Percentiles rank a stretch among this genome's conserved stretches.
Evolutionary conservation across 2,329 filamentous ascomycete genomes (phyloP).

Genomic region (Trichophyton verrucosum): DNA sequence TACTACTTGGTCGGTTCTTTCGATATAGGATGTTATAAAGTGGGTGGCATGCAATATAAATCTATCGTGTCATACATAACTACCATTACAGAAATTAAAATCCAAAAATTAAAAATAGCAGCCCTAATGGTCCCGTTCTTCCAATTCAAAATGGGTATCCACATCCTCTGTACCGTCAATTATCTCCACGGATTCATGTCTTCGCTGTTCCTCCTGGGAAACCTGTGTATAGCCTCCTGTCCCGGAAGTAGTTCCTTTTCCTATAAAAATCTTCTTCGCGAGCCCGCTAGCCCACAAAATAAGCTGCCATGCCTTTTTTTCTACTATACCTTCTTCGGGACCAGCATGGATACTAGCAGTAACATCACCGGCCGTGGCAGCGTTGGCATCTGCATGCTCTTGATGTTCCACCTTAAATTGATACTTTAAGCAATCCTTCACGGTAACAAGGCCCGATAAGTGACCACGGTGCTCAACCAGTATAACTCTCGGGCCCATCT

Average conservation of each 20-base stretch:
- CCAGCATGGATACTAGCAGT: slow-evolving; percentile 13
- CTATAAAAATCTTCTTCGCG: slow-evolving; percentile 6
- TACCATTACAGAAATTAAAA: neutral
- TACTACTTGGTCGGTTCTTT: neutral
- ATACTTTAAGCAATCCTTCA: slow-evolving; percentile 94
- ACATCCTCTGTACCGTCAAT: slow-evolving; percentile 42
- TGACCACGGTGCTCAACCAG: slow-evolving; percentile 81
- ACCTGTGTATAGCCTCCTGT: slow-evolving; percentile 20
- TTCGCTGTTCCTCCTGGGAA: slow-evolving; percentile 25
- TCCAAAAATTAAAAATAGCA: neutral
- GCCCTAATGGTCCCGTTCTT: slow-evolving; percentile 21
- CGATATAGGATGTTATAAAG: neutral
- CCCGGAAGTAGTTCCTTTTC: neutral
- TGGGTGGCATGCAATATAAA: neutral
- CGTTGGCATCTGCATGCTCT: slow-evolving; percentile 46
- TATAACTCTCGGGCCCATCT: slow-evolving; percentile 88
- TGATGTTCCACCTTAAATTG: slow-evolving; percentile 91
- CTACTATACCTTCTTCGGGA: slow-evolving; percentile 16
- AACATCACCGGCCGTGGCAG: slow-evolving; percentile 16
- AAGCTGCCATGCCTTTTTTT: slow-evolving; percentile 28
- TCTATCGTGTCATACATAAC: neutral
- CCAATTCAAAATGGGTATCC: slow-evolving; percentile 37
- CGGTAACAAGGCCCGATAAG: slow-evolving; percentile 74
- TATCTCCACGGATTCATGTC: slow-evolving; percentile 25
- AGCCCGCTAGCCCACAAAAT: slow-evolving; percentile 23